phyloP scores from a whole-genome alignment of 2,329 filamentous ascomycete genomes.

The Aspergillus novofumigatus region DNA sequence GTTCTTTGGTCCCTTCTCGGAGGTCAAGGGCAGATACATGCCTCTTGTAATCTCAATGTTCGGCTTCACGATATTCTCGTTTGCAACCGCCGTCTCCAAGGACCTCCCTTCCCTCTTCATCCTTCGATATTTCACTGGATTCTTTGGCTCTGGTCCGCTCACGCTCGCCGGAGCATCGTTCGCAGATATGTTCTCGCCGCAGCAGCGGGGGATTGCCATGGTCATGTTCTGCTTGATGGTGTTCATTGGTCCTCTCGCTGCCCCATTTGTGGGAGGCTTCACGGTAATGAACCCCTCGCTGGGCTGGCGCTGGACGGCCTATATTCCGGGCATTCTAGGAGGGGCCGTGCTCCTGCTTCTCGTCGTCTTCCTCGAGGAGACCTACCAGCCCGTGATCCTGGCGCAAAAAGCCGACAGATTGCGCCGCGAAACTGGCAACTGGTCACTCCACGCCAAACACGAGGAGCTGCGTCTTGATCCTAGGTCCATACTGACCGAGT shows the following conservation, averaged over 20 bases:
- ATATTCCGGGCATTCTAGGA: conserved; percentile 37
- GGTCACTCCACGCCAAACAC: conserved; percentile 29
- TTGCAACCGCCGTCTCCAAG: conserved; percentile 38
- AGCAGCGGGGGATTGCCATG: conserved; percentile 21
- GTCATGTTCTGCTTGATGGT: conserved; percentile 37
- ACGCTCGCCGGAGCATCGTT: conserved; percentile 35
- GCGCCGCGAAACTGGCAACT: conserved; percentile 32
- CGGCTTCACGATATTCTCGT: conserved; percentile 39
- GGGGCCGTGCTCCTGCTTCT: conserved; percentile 13
- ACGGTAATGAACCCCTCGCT: conserved; percentile 26
- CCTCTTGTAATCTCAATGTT: conserved; percentile 38
- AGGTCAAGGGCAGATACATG: conserved; percentile 38
- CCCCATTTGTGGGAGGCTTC: conserved; percentile 37
- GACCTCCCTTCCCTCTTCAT: conserved; percentile 33
- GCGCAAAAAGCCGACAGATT: conserved; percentile 30
- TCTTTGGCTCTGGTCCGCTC: conserved; percentile 39
- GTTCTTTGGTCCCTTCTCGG: conserved; percentile 9
- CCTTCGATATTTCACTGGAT: conserved; percentile 40
- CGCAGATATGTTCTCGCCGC: conserved; percentile 20
- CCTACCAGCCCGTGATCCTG: conserved; percentile 34
- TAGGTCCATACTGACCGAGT: neutral
- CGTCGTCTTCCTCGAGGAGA: conserved; percentile 28
- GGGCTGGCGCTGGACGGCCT: conserved; percentile 41
- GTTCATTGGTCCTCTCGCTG: conserved; percentile 36
- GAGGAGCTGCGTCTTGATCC: neutral